phyloP scores from a whole-genome alignment of 169 alveolate genomes.

The Amoebophrya sp. region DNA sequence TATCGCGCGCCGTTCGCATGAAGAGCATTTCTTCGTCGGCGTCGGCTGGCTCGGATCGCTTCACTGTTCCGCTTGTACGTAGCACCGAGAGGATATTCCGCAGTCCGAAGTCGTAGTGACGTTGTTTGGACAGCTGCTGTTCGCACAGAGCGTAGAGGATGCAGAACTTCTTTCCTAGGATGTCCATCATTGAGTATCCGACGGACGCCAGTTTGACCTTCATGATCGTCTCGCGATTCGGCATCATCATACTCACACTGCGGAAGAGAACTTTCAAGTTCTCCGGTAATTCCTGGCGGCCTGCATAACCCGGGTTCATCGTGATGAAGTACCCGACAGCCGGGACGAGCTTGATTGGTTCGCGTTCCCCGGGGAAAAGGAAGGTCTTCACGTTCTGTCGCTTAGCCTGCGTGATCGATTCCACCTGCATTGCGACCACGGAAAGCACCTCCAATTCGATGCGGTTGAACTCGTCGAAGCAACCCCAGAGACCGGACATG shows the following conservation, averaged over 20 bases:
- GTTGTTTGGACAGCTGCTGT: conserved; percentile 86
- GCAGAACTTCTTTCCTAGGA: conserved; percentile 84
- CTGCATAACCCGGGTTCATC: conserved; percentile 93
- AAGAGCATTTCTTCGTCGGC: conserved; percentile 79
- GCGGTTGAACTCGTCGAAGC: conserved; percentile 89
- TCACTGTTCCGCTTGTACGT: conserved; percentile 85
- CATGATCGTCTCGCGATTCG: conserved; percentile 85
- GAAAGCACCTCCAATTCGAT: conserved; percentile 83
- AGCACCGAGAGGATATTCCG: conserved; percentile 83
- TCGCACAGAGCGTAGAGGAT: conserved; percentile 86
- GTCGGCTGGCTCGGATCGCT: conserved; percentile 70
- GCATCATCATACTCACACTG: conserved; percentile 93
- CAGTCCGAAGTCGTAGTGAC: conserved; percentile 87
- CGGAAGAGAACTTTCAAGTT: conserved; percentile 84
- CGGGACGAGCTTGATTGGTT: conserved; percentile 67
- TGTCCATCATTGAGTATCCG: conserved; percentile 76
- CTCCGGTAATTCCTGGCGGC: conserved; percentile 87
- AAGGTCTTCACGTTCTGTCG: conserved; percentile 64
- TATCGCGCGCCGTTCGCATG: conserved; percentile 65
- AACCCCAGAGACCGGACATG: conserved; percentile 88
- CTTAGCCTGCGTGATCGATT: conserved; percentile 80
- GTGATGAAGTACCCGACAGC: conserved; percentile 83
- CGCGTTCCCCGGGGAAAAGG: conserved; percentile 81
- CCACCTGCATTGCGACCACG: conserved; percentile 88
- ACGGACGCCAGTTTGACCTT: conserved; percentile 89